Base-by-base conservation (phyloP, 2,329 filamentous ascomycete genomes). In the Sclerotiophoma versabilis region DNA sequence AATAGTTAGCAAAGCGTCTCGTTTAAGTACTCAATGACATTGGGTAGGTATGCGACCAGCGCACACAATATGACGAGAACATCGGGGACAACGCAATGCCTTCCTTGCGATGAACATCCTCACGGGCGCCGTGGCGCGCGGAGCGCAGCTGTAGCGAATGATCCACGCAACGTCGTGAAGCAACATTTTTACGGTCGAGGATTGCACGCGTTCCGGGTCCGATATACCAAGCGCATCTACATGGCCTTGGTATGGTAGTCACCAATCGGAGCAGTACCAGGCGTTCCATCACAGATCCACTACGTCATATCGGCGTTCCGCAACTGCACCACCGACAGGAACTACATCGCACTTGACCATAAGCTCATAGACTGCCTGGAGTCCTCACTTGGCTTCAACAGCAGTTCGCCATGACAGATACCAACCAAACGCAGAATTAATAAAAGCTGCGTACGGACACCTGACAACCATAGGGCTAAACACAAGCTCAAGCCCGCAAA, bases 221-320 rank as follows among this genome's bases (percentile, higher is more conserved):
- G n/a, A n/a, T n/a, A n/a, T n/a, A n/a, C n/a, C n/a, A n/a, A n/a
- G n/a, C n/a, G n/a, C n/a, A n/a, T n/a, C n/a, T n/a, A 8, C 22
- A 12, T 30, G 10, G n/a, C 14, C 10, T 6, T 19, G 25, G 11
- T 19, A 10, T n/a, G 25, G n/a, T 42, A 26, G 2, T 22, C 6
- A 15, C 38, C 4, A 42, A 30, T 42, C 38, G 26, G 26, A 30
- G 38, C n/a, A 11, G 4, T 11, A 36, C 33, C n/a, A 36, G 6
- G 33, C 14, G 33, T 17, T 17, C n/a, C n/a, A 17, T 17, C 10
- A 3, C 15, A 36, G 27, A 52, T 46, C 15, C n/a, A 46, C 34
- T 15, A 52, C 49, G 42, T 52, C 49, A 52, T 36, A 8, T 27
- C 49, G 41, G 41, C 20, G 5, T 5, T 29, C 9, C 14, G 5